Evolutionary conservation across 345 rosid genomes (phyloP).

Genomic region (Citrus cavaleriei): DNA sequence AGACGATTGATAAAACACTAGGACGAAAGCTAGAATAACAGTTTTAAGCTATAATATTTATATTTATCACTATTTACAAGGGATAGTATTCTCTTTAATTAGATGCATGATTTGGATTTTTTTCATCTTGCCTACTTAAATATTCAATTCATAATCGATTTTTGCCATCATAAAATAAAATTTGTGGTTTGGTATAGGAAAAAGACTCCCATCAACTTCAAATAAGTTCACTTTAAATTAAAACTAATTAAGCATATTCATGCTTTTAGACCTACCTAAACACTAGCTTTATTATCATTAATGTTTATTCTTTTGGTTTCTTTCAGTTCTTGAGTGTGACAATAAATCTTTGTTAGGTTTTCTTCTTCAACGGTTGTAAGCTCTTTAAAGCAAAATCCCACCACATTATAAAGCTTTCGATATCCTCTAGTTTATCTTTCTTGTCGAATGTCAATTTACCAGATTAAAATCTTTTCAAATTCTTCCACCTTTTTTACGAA

Average conservation of each 20-base stretch:
- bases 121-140: not conserved
- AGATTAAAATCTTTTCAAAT: not conserved
- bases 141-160: no score
- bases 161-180: no score
- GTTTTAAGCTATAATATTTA: no score
- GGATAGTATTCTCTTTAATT: not conserved
- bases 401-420: not conserved
- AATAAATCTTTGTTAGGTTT: not conserved
- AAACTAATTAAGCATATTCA: not conserved
- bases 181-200: not conserved
- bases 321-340: conserved; percentile 6
- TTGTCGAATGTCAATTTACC: not conserved
- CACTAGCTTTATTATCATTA: not conserved
- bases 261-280: not conserved
- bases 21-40: no score
- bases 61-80: no score
- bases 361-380: not conserved
- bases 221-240: not conserved
- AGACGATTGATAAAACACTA: no score
- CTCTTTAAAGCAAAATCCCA: not conserved
- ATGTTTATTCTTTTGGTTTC: not conserved
- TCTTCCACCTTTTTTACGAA: not conserved
- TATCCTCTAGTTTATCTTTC: not conserved
- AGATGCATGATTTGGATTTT: not conserved
- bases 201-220: not conserved